Evolutionary conservation across 2,329 filamentous ascomycete species (phyloP).

Genomic region (Aureobasidium leucospermi): DNA sequence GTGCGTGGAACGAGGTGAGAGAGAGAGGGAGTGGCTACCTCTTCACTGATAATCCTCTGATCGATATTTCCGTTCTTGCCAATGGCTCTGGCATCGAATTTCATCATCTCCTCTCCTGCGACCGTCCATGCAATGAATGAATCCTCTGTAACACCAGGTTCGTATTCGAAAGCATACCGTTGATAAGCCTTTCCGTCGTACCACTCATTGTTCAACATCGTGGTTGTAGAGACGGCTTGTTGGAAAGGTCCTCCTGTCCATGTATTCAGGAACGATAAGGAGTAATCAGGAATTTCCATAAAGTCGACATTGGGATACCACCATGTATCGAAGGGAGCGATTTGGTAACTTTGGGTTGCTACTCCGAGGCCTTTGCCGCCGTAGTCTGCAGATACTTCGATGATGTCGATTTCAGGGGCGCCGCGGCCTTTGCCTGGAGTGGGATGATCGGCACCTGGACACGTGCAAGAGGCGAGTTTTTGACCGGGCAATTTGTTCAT

Average conservation of each 20-base stretch:
- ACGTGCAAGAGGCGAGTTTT: slow-evolving; percentile 38
- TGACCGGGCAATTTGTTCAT: slow-evolving; percentile 38
- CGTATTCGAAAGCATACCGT: slow-evolving; percentile 50
- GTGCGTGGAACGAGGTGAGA: too few relatives aligned
- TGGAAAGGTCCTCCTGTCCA: slow-evolving; percentile 50
- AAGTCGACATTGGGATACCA: slow-evolving; percentile 48
- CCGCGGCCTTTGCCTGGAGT: slow-evolving; percentile 40
- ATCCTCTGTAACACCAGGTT: slow-evolving; percentile 39
- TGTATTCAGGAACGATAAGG: slow-evolving; percentile 42
- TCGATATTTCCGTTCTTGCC: slow-evolving; percentile 48
- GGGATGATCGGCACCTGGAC: slow-evolving; percentile 40
- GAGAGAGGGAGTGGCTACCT: slow-evolving; percentile 20
- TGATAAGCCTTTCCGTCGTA: slow-evolving; percentile 49
- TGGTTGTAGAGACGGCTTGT: slow-evolving; percentile 49
- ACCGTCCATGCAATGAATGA: slow-evolving; percentile 47
- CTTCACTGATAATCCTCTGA: slow-evolving; percentile 42
- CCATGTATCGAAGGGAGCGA: slow-evolving; percentile 39
- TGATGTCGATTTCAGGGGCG: slow-evolving; percentile 43
- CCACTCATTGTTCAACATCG: slow-evolving; percentile 49
- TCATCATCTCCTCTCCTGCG: slow-evolving; percentile 44
- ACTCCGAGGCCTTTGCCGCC: slow-evolving; percentile 31
- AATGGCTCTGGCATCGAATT: slow-evolving; percentile 45
- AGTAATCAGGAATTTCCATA: slow-evolving; percentile 43
- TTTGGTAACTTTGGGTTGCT: slow-evolving; percentile 43
- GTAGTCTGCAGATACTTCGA: slow-evolving; percentile 36